Percentiles rank a stretch among this genome's conserved stretches.
Evolutionary conservation across 2,329 filamentous ascomycete species (phyloP).

Genomic region (Plenodomus tracheiphilus): DNA sequence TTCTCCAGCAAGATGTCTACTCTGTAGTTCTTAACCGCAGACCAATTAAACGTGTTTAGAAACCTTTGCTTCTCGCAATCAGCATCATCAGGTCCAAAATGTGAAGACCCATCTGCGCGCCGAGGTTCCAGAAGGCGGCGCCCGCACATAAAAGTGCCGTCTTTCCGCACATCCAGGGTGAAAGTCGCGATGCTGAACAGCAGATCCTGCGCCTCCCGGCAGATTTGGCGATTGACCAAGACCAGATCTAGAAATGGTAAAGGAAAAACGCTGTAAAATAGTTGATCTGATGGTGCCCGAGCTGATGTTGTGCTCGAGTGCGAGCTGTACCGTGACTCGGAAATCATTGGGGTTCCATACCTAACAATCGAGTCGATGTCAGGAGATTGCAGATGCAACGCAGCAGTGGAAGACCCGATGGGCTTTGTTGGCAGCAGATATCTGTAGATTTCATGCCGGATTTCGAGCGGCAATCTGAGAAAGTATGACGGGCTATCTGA

Average conservation of each 20-base stretch:
- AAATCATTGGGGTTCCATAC: background rate
- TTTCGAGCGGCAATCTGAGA: conserved; percentile 36
- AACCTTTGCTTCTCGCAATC: conserved; percentile 26
- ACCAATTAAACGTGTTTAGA: conserved; percentile 32
- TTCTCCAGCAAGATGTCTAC: conserved; percentile 39
- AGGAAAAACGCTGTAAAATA: conserved; percentile 13
- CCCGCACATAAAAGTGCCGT: conserved; percentile 40
- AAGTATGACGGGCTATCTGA: conserved; percentile 37
- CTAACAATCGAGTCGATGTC: background rate
- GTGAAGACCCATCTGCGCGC: conserved; percentile 29
- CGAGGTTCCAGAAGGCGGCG: conserved; percentile 33
- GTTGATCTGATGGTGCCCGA: too few species aligned
- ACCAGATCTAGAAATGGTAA: conserved; percentile 25
- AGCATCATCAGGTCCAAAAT: conserved; percentile 17
- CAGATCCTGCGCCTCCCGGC: conserved; percentile 32
- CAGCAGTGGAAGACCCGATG: conserved; percentile 29
- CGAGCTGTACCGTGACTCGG: background rate
- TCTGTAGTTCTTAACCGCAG: conserved; percentile 37
- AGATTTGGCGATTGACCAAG: conserved; percentile 31
- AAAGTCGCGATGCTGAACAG: conserved; percentile 36
- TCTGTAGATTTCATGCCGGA: conserved; percentile 35
- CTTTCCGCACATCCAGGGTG: conserved; percentile 34
- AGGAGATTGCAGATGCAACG: background rate
- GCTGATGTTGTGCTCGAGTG: too few species aligned
- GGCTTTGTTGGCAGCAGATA: conserved; percentile 33